These are phyloP conservation scores for Medicago arabica DNA, from an alignment of 306 rosid genomes.

Conservation along the genomic window DNA sequence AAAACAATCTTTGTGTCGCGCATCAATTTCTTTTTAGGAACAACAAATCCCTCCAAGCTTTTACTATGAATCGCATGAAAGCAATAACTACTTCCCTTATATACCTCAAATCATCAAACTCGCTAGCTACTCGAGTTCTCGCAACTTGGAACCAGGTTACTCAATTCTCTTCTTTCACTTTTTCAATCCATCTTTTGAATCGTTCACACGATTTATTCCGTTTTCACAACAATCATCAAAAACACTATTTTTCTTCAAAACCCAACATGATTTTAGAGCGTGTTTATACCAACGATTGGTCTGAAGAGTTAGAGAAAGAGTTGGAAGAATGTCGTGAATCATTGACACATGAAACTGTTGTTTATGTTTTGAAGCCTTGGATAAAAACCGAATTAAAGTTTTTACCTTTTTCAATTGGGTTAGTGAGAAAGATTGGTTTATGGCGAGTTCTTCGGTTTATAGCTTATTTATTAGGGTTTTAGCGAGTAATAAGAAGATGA, in stretches of 20 bases:
- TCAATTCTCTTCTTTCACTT: constrained; percentile 43
- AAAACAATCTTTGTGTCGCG: not conserved
- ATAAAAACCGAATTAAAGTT: constrained; percentile 65
- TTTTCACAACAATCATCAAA: constrained; percentile 43
- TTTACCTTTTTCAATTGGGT: constrained; percentile 70
- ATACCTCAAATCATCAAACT: constrained; percentile 41
- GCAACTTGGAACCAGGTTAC: constrained; percentile 67
- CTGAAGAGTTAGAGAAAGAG: constrained; percentile 63
- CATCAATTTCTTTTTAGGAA: too few species aligned
- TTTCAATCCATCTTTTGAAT: constrained; percentile 41
- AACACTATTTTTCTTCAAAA: constrained; percentile 60
- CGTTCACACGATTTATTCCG: constrained; percentile 30
- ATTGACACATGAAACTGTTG: constrained; percentile 66
- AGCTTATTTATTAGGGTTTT: constrained; percentile 68
- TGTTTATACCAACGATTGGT: constrained; percentile 66
- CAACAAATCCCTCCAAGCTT: not conserved
- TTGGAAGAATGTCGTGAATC: constrained; percentile 49
- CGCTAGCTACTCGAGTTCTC: constrained; percentile 47
- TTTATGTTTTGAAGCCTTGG: constrained; percentile 72
- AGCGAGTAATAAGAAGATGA: constrained; percentile 56
- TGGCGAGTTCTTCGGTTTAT: constrained; percentile 62
- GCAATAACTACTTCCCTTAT: constrained; percentile 53
- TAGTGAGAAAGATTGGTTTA: constrained; percentile 56
- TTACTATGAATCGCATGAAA: constrained; percentile 63
- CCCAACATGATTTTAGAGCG: constrained; percentile 62